These are phyloP conservation scores for Hordeum marinum DNA, from an alignment of 176 grass and related monocot species.

Conservation along the genomic window DNA sequence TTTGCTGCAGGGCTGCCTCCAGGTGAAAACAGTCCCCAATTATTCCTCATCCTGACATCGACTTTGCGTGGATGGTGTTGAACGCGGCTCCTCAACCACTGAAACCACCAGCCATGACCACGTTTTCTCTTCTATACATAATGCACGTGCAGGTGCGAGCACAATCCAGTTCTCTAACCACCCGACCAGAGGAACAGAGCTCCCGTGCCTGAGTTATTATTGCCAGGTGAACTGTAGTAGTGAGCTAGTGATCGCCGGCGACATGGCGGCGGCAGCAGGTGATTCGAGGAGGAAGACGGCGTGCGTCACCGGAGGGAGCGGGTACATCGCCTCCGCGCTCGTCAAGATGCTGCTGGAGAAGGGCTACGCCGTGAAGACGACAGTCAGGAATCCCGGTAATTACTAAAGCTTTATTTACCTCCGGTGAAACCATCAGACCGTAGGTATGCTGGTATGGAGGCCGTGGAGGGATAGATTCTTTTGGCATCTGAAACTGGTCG, in stretches of 20 bases:
- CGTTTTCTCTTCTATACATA: background rate
- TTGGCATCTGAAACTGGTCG: background rate
- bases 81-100: background rate
- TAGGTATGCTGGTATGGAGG: rapidly evolving
- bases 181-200: background rate
- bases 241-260: background rate
- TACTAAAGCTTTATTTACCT: background rate
- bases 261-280: background rate
- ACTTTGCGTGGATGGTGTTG: background rate
- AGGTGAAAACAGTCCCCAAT: no score
- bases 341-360: conserved; percentile 64
- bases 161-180: background rate
- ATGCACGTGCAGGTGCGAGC: background rate
- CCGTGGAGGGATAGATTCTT: background rate
- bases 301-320: conserved; percentile 72
- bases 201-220: background rate
- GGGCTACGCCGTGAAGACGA: conserved; percentile 54
- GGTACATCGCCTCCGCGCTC: conserved; percentile 48
- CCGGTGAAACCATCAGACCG: no score
- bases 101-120: background rate
- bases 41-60: background rate
- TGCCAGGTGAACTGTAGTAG: background rate
- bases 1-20: no score
- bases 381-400: conserved; percentile 54
- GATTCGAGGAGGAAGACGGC: conserved; percentile 24